These are phyloP conservation scores for Saccharata proteae DNA, from an alignment of 2,329 filamentous ascomycete species.

Conservation along the genomic window DNA sequence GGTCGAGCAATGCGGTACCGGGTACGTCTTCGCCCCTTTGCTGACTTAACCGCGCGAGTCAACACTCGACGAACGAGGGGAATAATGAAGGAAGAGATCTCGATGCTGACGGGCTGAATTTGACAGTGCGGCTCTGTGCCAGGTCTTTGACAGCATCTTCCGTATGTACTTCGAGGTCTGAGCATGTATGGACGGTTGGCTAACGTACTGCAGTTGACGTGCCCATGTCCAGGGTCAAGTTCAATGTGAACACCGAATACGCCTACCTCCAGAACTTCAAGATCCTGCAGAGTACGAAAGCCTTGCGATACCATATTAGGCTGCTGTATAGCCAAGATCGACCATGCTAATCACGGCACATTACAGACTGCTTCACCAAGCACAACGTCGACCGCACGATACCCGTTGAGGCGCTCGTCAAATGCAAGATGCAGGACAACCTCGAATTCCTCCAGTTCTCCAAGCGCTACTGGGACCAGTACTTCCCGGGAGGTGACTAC, in stretches of 20 bases:
- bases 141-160: conserved; percentile 98
- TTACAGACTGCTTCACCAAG: conserved; percentile 66
- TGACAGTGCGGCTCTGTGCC: conserved; percentile 78
- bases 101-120: too few species aligned
- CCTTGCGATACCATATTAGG: conserved; percentile 3
- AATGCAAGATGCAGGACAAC: conserved; percentile 99
- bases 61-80: background rate
- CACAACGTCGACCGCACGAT: conserved; percentile 84
- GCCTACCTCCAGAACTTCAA: conserved; percentile 99
- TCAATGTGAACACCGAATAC: conserved; percentile 96
- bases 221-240: conserved; percentile 92
- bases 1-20: conserved; percentile 97
- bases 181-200: conserved; percentile 1
- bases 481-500: conserved; percentile 95
- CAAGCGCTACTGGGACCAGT: conserved; percentile 95
- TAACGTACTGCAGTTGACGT: conserved; percentile 51
- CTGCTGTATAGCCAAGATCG: background rate
- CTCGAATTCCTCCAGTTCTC: conserved; percentile 97
- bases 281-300: conserved; percentile 71
- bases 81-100: background rate
- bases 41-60: too few species aligned
- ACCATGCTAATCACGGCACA: conserved; percentile 8
- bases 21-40: conserved; percentile 46
- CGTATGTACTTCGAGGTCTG: conserved; percentile 33
- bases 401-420: conserved; percentile 77